Conservation (phyloP, 1,139 yeast genomes). For the Candida sp. region DNA sequence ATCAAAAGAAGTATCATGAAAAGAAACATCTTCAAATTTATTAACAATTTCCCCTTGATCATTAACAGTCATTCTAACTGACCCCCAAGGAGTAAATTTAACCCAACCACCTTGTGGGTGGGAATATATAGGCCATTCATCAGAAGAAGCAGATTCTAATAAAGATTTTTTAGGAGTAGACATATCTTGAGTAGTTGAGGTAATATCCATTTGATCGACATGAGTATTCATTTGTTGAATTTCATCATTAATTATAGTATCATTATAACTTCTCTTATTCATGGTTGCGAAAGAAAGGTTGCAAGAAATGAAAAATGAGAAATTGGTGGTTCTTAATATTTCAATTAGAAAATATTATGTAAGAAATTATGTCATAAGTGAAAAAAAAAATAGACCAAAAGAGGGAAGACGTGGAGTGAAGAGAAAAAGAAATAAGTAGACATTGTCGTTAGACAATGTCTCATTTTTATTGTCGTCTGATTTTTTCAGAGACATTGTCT, state of each 20-base stretch:
- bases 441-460: too few species aligned
- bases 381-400: too few species aligned
- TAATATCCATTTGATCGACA: not conserved
- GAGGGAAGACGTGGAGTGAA: too few species aligned
- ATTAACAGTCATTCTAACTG: constrained; percentile 21
- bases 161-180: not conserved
- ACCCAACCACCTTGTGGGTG: constrained; percentile 67
- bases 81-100: constrained; percentile 65
- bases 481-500: too few species aligned
- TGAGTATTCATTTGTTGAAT: not conserved
- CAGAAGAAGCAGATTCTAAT: constrained; percentile 21
- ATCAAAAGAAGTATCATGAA: constrained; percentile 31
- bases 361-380: not conserved
- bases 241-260: not conserved
- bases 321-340: constrained; percentile 5
- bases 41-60: constrained; percentile 31
- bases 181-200: not conserved
- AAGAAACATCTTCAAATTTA: constrained; percentile 42
- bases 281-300: not conserved
- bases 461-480: too few species aligned
- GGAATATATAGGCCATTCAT: constrained; percentile 58
- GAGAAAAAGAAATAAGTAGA: too few species aligned
- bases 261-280: not conserved
- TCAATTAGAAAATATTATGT: not conserved
- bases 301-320: not conserved